These are phyloP conservation scores for Eimeria acervulina DNA, from an alignment of 169 alveolate species.

Conservation along the genomic window DNA sequence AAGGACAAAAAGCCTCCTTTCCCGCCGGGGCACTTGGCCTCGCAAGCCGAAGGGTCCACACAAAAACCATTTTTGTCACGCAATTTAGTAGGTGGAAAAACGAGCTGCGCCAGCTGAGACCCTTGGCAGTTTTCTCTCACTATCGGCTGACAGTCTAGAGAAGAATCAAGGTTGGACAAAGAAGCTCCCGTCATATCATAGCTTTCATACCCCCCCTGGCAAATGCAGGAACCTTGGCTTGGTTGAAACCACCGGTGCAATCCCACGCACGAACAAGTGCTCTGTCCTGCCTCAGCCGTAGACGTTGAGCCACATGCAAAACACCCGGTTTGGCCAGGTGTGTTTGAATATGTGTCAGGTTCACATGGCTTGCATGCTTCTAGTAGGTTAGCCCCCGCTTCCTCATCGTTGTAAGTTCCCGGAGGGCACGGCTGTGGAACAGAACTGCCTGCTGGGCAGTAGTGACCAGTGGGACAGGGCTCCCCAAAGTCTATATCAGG, in stretches of 20 bases:
- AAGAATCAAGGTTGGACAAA: slow-evolving; percentile 50
- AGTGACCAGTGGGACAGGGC: slow-evolving; percentile 84
- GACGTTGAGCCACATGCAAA: slow-evolving; percentile 88
- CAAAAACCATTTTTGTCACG: slow-evolving; percentile 65
- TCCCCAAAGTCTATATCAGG: slow-evolving; percentile 69
- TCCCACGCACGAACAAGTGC: slow-evolving; percentile 89
- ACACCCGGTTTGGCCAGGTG: slow-evolving; percentile 86
- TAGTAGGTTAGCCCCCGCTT: slow-evolving; percentile 28
- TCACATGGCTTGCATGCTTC: slow-evolving; percentile 79
- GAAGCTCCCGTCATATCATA: slow-evolving; percentile 56
- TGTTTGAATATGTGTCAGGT: slow-evolving; percentile 60
- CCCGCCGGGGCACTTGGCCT: slow-evolving; percentile 34
- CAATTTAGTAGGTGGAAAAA: neutral
- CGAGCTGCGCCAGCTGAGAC: slow-evolving; percentile 49
- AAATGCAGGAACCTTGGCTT: slow-evolving; percentile 90
- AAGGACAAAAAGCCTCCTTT: slow-evolving; percentile 40
- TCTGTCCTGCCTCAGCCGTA: slow-evolving; percentile 85
- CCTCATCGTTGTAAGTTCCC: slow-evolving; percentile 86
- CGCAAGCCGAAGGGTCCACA: slow-evolving; percentile 48
- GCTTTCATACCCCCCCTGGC: slow-evolving; percentile 87
- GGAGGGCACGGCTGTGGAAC: slow-evolving; percentile 81
- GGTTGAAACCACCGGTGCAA: slow-evolving; percentile 85
- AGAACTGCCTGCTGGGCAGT: slow-evolving; percentile 78
- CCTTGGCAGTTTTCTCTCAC: slow-evolving; percentile 63
- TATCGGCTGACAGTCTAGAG: slow-evolving; percentile 66